phyloP scores from a whole-genome alignment of 2,329 filamentous ascomycete species.

The Pseudogymnoascus sp. region DNA sequence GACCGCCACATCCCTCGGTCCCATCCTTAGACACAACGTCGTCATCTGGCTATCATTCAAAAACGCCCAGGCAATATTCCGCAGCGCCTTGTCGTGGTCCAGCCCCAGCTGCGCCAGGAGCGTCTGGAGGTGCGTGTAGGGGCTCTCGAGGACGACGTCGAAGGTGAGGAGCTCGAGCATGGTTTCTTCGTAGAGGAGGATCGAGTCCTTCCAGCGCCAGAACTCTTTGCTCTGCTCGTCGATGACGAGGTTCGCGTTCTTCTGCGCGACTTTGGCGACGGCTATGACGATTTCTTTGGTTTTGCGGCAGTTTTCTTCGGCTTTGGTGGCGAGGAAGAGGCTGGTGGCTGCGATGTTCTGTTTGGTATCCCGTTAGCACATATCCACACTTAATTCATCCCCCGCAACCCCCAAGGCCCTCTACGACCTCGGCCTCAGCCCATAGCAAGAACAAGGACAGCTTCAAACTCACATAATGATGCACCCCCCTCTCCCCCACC shows the following conservation, averaged over 20 bases:
- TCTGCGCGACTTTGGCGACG: constrained; percentile 89
- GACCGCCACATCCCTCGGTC: constrained; percentile 72
- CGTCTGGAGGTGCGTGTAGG: constrained; percentile 76
- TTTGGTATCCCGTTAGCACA: background rate
- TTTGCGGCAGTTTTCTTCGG: constrained; percentile 92
- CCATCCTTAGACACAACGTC: constrained; percentile 71
- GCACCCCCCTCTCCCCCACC: constrained; percentile 64
- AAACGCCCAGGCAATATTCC: constrained; percentile 88
- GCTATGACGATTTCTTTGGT: constrained; percentile 92
- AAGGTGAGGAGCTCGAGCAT: constrained; percentile 90
- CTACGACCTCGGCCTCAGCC: too few relatives aligned
- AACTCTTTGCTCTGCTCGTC: constrained; percentile 98
- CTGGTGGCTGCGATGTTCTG: constrained; percentile 81
- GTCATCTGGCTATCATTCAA: constrained; percentile 86
- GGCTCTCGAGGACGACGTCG: constrained; percentile 82
- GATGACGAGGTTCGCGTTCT: constrained; percentile 80
- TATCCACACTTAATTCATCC: background rate
- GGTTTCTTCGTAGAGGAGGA: constrained; percentile 83
- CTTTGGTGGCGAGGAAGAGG: constrained; percentile 91
- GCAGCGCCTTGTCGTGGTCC: constrained; percentile 70
- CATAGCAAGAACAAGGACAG: too few relatives aligned
- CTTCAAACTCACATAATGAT: constrained; percentile 69
- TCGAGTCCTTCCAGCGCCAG: constrained; percentile 94
- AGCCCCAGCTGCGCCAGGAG: constrained; percentile 66
- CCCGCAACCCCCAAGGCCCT: too few relatives aligned